Base-by-base conservation (phyloP, 768 basidiomycete species). In the Agaricus blazei region DNA sequence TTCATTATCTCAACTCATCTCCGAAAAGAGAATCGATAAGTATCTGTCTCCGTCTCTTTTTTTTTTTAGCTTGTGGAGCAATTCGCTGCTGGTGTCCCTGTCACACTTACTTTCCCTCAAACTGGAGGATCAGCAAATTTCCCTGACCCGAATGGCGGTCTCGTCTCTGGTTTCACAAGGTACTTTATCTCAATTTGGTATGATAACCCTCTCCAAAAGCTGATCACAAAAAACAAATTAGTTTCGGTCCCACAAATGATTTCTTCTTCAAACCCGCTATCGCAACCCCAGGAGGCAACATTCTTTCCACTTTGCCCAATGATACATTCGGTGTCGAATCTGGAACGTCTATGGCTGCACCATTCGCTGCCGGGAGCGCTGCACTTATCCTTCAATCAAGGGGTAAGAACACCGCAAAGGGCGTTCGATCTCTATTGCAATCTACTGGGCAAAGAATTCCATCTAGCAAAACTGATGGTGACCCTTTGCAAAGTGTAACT, bases 161-260 rank as follows among this genome's bases (percentile, higher is more conserved):
- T 83, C 42, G 76, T 83, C 19, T 83, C 81, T 1, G 62, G 67
- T 19, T 83, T 82, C 67, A 76, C 79, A 6, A 71, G 70, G 68
- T 71, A 49, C 34, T 34, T 19, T 19, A 19, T 19, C 19, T 19
- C 19, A 6, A 7, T 34, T 7, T 34, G 2, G 31, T 31, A 31
- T 34, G 7, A 34, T 19, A 19, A 19, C 19, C 19, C 34, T 34
- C 11, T 34, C 5, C 52, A 19, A 9, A 34, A 38, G 38, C 15
- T 41, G 23, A 9, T 37, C 23, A 45, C 24, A 26, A 48, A 31
- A 11, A 5, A 19, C 8, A 7, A 48, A 34, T 15, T n/a, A 75
- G 76, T 48, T 83, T 79, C 53, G 85, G 85, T 2, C 84, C 84
- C 1, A 74, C 81, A 3, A 78, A 83, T 62, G 83, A 86, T 62